Evolutionary conservation across 495 filamentous ascomycete genomes (phyloP).

Genomic region (Penicillium coprophilum): DNA sequence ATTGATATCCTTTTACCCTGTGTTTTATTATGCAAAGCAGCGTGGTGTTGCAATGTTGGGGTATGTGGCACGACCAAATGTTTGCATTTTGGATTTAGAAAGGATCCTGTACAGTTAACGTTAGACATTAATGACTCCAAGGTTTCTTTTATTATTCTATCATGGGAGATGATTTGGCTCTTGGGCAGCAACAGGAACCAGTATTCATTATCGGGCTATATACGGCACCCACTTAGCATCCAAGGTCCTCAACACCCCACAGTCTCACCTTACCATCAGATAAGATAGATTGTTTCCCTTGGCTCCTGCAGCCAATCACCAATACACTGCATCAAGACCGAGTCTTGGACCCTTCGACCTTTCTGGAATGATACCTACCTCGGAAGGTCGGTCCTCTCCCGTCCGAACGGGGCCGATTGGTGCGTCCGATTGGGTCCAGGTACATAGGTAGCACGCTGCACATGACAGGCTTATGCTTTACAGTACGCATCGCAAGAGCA

Average conservation of each 20-base stretch:
- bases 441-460: not conserved
- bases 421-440: not conserved
- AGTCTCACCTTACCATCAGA: slow-evolving; percentile 6
- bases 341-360: not conserved
- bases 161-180: not conserved
- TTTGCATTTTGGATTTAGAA: slow-evolving; percentile 27
- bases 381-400: not conserved
- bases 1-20: slow-evolving; percentile 8
- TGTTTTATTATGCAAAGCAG: slow-evolving; percentile 21
- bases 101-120: slow-evolving; percentile 28
- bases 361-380: slow-evolving; percentile 17
- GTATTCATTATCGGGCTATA: not conserved
- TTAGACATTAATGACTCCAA: slow-evolving; percentile 21
- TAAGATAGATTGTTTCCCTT: not conserved
- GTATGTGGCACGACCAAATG: slow-evolving; percentile 18
- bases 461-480: not conserved
- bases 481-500: not conserved
- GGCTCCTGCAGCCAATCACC: slow-evolving; percentile 9
- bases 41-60: slow-evolving; percentile 25
- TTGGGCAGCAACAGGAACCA: not conserved
- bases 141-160: not conserved
- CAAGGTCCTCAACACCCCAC: not conserved
- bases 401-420: not conserved
- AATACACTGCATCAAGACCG: not conserved
- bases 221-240: not conserved